A percentile compares a stretch with the other conserved stretches of the same genome.
Evolutionary conservation across 225 moss, liverwort and hornwort genomes (phyloP).

Genomic region (Straminergon stramineum): DNA sequence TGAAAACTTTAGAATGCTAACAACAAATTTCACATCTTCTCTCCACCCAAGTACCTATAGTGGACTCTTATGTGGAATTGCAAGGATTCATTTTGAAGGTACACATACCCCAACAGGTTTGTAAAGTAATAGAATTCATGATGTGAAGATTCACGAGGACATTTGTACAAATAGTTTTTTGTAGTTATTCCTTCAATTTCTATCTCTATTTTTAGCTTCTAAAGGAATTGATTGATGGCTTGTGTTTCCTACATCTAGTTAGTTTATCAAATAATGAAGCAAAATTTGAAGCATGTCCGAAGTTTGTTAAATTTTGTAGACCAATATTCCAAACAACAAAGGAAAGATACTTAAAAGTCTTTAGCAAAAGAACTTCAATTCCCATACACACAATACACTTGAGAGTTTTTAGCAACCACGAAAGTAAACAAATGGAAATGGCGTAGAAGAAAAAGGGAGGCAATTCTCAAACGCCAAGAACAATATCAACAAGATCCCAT

Average conservation of each 20-base stretch:
- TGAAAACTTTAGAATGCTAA: conserved; percentile 59
- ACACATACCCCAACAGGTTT: neutral
- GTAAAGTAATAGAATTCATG: neutral
- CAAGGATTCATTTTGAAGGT: neutral
- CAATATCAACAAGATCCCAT: neutral
- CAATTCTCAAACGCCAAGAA: neutral
- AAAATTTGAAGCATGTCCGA: neutral
- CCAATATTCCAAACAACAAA: neutral
- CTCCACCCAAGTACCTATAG: neutral
- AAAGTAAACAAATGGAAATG: neutral
- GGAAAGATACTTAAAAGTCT: no score
- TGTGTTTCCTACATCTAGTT: neutral
- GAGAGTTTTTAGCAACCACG: neutral
- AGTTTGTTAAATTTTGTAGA: neutral
- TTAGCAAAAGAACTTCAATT: neutral
- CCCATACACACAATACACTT: neutral
- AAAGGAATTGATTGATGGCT: neutral
- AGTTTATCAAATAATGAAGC: neutral
- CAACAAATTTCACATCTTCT: neutral
- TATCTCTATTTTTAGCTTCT: neutral
- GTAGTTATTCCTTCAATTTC: neutral
- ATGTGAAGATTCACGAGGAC: neutral
- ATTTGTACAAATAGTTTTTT: neutral
- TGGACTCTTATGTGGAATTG: neutral
- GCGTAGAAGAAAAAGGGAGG: neutral